Evolutionary conservation across 140 eudicot genomes (phyloP).

Genomic region (Flaveria floridana): DNA sequence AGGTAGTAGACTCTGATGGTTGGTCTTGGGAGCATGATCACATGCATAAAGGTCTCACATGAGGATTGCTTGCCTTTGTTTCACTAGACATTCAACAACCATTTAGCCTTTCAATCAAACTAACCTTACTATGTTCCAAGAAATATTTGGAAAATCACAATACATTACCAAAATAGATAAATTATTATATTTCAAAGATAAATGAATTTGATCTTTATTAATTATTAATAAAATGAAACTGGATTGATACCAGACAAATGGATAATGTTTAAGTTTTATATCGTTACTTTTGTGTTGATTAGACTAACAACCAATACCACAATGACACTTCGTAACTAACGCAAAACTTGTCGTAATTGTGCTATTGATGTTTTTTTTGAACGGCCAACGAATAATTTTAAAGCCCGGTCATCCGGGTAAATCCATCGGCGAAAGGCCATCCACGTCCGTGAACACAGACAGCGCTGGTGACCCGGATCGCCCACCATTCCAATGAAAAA

Average conservation of each 20-base stretch:
- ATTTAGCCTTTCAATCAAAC: slow-evolving; percentile 15
- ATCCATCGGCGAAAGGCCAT: too few relatives aligned
- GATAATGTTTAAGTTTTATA: not conserved
- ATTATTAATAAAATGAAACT: not conserved
- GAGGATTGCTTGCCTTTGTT: slow-evolving; percentile 47
- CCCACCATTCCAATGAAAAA: too few relatives aligned
- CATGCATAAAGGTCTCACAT: slow-evolving; percentile 48
- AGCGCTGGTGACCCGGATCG: too few relatives aligned
- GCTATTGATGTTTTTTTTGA: not conserved
- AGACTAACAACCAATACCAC: not conserved
- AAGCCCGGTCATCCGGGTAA: too few relatives aligned
- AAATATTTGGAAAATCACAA: not conserved
- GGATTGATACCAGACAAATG: not conserved
- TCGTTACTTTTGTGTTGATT: not conserved
- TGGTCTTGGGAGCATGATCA: slow-evolving; percentile 37
- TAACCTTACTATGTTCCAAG: slow-evolving; percentile 46
- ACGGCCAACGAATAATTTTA: too few relatives aligned
- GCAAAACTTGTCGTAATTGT: not conserved
- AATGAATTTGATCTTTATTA: not conserved
- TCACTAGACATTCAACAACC: slow-evolving; percentile 41
- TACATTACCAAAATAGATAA: not conserved
- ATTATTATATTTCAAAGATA: not conserved
- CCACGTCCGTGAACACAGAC: too few relatives aligned
- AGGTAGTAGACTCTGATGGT: slow-evolving; percentile 37
- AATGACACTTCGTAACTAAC: not conserved